Conservation (phyloP, 1,284 basidiomycete species). For the Caloboletus firmus region DNA sequence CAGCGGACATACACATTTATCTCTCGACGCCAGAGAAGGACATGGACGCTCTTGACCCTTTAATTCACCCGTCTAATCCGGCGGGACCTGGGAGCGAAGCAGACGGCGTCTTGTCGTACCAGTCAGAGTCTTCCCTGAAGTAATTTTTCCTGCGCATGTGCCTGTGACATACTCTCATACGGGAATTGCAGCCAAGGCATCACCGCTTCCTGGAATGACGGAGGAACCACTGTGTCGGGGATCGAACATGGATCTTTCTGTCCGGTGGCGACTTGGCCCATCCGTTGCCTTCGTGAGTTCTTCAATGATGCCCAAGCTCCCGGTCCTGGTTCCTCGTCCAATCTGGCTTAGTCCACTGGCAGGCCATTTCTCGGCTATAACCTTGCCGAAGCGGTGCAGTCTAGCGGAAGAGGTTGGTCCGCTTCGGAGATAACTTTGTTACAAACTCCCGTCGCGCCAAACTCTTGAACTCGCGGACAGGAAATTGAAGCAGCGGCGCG, state of each 20-base stretch:
- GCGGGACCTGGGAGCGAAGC: conserved; percentile 9
- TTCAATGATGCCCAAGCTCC: conserved; percentile 19
- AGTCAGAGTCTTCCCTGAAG: conserved; percentile 9
- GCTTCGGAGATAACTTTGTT: background rate
- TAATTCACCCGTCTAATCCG: background rate
- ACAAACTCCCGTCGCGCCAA: background rate
- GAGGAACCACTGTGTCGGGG: conserved; percentile 3
- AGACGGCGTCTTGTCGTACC: conserved; percentile 3
- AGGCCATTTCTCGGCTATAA: background rate
- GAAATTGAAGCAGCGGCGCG: background rate
- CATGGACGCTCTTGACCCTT: background rate
- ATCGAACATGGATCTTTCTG: conserved; percentile 3
- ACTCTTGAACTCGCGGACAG: background rate
- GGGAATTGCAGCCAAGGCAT: conserved; percentile 6
- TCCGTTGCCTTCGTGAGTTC: conserved; percentile 18
- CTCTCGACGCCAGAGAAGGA: conserved; percentile 8
- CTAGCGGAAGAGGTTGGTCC: background rate
- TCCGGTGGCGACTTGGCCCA: conserved; percentile 16
- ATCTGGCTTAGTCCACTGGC: background rate
- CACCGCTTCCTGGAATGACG: conserved; percentile 18
- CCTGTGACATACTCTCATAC: conserved; percentile 17
- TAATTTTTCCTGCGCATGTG: background rate
- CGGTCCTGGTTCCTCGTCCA: conserved; percentile 3
- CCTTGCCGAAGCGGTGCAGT: conserved; percentile 1
- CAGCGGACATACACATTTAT: background rate